phyloP scores from a whole-genome alignment of 768 basidiomycete genomes.

The Leccinum uliginosum region DNA sequence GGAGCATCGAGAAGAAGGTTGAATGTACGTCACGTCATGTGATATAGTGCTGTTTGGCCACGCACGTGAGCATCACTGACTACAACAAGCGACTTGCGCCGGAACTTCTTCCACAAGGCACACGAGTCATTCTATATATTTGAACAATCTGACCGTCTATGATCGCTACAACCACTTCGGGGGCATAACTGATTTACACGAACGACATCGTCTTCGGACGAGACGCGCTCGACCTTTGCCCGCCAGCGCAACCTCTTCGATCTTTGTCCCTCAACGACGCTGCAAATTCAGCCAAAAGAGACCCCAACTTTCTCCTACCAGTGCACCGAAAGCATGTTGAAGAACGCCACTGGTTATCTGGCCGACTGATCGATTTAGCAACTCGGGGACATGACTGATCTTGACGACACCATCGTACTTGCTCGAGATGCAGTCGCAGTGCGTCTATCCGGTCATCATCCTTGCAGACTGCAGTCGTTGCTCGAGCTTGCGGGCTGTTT shows the following conservation, averaged over 20 bases:
- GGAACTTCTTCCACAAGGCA: too few species aligned
- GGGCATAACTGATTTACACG: background rate
- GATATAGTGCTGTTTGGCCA: background rate
- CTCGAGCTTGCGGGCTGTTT: background rate
- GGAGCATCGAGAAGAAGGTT: background rate
- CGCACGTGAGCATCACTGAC: too few species aligned
- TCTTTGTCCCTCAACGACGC: background rate
- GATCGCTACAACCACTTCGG: background rate
- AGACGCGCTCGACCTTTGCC: background rate
- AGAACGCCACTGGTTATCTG: too few species aligned
- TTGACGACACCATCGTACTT: too few species aligned
- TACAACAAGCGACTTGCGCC: too few species aligned
- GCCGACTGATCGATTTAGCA: background rate
- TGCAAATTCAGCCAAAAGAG: background rate
- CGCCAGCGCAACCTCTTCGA: background rate
- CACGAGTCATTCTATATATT: background rate
- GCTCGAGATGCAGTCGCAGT: background rate
- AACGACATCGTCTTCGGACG: background rate
- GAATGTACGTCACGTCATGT: background rate
- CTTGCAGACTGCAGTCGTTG: background rate
- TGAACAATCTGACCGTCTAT: conserved; percentile 1
- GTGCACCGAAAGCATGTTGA: too few species aligned
- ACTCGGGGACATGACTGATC: background rate
- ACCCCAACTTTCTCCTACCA: too few species aligned
- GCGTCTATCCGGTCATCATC: background rate